phyloP scores from a whole-genome alignment of 2,329 filamentous ascomycete genomes.

The Beauveria sp. region DNA sequence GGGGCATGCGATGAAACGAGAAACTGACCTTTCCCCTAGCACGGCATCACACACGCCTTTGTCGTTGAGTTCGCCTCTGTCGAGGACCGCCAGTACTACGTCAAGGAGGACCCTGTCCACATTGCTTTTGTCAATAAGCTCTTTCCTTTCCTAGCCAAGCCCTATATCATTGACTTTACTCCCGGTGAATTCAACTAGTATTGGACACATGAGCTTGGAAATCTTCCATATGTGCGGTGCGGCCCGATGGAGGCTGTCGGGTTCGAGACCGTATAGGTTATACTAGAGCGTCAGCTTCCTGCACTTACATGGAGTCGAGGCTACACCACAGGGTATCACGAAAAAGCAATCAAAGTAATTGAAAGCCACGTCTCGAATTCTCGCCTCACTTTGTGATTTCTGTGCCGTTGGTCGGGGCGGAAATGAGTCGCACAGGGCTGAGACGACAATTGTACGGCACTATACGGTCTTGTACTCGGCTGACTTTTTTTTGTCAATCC shows the following conservation, averaged over 20 bases:
- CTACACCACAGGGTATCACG: neutral
- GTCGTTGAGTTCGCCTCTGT: conserved; percentile 57
- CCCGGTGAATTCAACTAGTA: conserved; percentile 33
- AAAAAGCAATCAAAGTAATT: neutral
- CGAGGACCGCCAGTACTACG: conserved; percentile 61
- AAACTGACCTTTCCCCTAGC: conserved; percentile 26
- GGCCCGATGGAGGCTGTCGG: neutral
- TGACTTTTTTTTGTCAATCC: neutral
- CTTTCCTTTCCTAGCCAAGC: conserved; percentile 39
- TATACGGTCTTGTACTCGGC: neutral
- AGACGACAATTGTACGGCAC: neutral
- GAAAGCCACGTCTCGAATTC: neutral
- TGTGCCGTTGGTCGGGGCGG: neutral
- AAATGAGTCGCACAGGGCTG: neutral
- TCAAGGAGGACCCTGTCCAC: conserved; percentile 57
- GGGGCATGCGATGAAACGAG: neutral
- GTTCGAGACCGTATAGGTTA: neutral
- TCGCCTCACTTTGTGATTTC: neutral
- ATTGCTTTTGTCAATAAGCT: conserved; percentile 46
- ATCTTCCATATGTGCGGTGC: neutral
- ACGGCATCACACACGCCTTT: conserved; percentile 60
- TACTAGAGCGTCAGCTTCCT: neutral
- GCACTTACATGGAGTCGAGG: neutral
- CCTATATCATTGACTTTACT: conserved; percentile 53
- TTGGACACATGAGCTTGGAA: neutral